Evolutionary conservation across 2,329 filamentous ascomycete species (phyloP), one percentile per base, ranked within the genome.

Genomic region (Fusarium tanahbumbuense): DNA sequence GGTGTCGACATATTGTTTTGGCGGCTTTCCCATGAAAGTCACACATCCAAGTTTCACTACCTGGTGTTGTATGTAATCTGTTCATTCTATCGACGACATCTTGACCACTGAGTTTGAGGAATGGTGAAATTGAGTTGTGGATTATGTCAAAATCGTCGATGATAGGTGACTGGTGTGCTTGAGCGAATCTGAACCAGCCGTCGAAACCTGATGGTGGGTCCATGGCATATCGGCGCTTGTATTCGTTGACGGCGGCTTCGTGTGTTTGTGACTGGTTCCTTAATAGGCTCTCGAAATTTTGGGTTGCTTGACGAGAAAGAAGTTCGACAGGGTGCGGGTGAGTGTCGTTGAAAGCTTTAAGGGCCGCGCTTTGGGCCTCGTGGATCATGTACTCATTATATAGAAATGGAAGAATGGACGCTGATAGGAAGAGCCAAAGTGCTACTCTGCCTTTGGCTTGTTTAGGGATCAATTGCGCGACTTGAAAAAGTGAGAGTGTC

Each of bases 91-190:
- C 45, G 0, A 44, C 18, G 4, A 83, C 56, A 12, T 82, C 76
- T 1, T 69, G 61, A 0, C 81, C 83, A 30, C 78, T 81, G 0
- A 84, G 30, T 6, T 64, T 76, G 60, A 79, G 77, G 41, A 86
- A 83, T 0, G 83, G 84, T 0, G 75, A 72, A 2, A 87, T 67
- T 0, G 75, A 64, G 0, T 81, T 61, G 42, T 80, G 73, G 4
- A 87, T 83, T 1, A 71, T 76, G 41, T 87, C 82, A 28, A 84
- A 87, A 5, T 86, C 82, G 60, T 87, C 84, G 32, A 87, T 85
- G n/a, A 86, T 78, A 0, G 77, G 77, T 1, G 84, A 85, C 4
- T 80, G 32, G 2, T 83, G 74, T 0, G 68, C 66, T 3, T 70
- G 52, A 1, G 84, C 84, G 49, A 80, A 86, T 2, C 78, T 67